Evolutionary conservation across 805 yeast species (phyloP).

Genomic region (Yarrowia porcina): DNA sequence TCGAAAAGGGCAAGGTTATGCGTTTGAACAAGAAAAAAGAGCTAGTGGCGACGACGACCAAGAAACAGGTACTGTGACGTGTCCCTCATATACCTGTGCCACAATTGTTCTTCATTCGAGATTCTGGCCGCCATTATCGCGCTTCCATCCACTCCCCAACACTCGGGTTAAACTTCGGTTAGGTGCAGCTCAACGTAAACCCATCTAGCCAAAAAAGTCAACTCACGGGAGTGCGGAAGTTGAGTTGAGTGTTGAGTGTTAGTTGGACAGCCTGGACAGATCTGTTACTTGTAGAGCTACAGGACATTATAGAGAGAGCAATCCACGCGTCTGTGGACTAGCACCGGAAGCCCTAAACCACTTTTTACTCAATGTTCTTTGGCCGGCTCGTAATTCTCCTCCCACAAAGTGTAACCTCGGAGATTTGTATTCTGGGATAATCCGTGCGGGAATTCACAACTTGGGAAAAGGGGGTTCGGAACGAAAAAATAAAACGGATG

Average conservation of each 20-base stretch:
- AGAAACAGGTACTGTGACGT: not conserved
- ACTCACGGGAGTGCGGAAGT: slow-evolving; percentile 23
- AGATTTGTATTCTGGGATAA: not conserved
- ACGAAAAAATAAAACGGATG: not conserved
- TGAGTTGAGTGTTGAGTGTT: slow-evolving; percentile 5
- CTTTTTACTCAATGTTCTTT: not conserved
- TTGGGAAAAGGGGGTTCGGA: not conserved
- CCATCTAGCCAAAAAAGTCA: slow-evolving; percentile 3
- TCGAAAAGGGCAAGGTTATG: not conserved
- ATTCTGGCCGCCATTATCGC: not conserved
- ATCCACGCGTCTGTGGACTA: not conserved
- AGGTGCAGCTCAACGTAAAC: slow-evolving; percentile 18
- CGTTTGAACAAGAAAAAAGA: not conserved
- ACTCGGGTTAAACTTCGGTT: not conserved
- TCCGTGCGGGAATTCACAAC: not conserved
- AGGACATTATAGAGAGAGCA: too few species aligned
- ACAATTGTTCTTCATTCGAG: not conserved
- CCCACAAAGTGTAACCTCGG: not conserved
- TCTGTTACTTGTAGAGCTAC: not conserved
- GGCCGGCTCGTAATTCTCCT: not conserved
- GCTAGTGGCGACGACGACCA: not conserved
- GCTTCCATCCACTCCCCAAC: not conserved
- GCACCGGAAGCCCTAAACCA: not conserved
- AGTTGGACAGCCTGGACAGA: too few species aligned
- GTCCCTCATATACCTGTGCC: not conserved